Evolutionary conservation across 352 stramenopile species (phyloP), one percentile per base, ranked within the genome.

Genomic region (Pythium insidiosum): DNA sequence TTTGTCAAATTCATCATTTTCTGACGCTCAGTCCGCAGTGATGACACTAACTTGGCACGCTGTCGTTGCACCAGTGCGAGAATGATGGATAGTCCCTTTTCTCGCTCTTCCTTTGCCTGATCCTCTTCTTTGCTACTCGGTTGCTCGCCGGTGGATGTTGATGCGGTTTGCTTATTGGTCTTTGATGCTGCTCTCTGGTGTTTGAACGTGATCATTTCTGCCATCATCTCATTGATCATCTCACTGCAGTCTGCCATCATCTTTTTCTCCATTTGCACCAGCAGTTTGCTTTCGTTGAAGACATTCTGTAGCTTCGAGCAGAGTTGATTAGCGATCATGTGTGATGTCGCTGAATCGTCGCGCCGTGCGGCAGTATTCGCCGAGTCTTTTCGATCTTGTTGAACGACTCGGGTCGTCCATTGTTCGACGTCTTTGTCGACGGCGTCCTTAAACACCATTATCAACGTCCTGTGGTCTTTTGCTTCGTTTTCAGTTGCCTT

Each of bases 281-380:
- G 51, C 41, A 88, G 67, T 36, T 77, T 68, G 41, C 68, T 87
- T 43, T 90, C 76, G 4, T 88, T 66, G 6, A 67, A 59, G 21
- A 94, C 81, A 40, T 90, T 90, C 33, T 91, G 74, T 6, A 94
- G 42, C 25, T 91, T 91, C 22, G 63, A 87, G 23, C 66, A 73
- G 12, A 93, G 63, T 48, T 93, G 80, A 36, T 79, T 84, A 0
- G 75, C 76, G 2, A 70, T 87, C 74, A 89, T 87, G 40, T 93
- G 78, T 4, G 63, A 61, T 12, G 77, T 65, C 13, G 80, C 80
- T 2, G 71, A 78, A 30, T 88, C 73, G 41, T 86, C 73, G 6
- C 76, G 63, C 31, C 69, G 66, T 15, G 50, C 57, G 16, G 44
- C 55, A 7, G 48, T 48, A 23, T 33, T 51, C 5, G 45, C 50